These are phyloP conservation scores for Paecilomyces formosus DNA, from an alignment of 2,329 filamentous ascomycete genomes.

Conservation along the genomic window DNA sequence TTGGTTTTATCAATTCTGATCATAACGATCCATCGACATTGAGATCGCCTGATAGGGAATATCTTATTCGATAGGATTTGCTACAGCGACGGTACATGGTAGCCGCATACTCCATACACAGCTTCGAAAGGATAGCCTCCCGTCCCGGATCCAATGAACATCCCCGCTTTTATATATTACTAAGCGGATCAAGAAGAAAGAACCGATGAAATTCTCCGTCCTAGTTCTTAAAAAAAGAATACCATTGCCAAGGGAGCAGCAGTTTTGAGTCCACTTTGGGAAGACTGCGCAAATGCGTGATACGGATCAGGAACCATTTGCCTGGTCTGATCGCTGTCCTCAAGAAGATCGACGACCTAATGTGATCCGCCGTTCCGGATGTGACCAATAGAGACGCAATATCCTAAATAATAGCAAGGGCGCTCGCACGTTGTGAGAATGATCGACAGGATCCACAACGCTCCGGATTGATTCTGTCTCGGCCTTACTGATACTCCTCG, in stretches of 20 bases:
- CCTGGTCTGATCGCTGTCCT: not conserved
- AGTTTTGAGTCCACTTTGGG: not conserved
- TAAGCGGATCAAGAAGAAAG: not conserved
- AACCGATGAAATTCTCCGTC: not conserved
- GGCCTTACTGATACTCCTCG: not conserved
- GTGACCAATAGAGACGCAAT: not conserved
- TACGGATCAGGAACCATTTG: not conserved
- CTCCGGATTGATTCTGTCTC: not conserved
- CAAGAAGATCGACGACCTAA: not conserved
- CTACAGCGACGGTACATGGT: too few relatives aligned
- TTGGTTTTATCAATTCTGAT: too few relatives aligned
- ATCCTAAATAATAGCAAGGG: not conserved
- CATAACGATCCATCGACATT: too few relatives aligned
- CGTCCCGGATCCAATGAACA: too few relatives aligned
- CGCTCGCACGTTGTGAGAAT: not conserved
- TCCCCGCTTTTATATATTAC: not conserved
- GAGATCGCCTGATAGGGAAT: too few relatives aligned
- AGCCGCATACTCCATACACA: too few relatives aligned
- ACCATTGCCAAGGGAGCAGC: not conserved
- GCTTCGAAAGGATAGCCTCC: too few relatives aligned
- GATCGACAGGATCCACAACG: not conserved
- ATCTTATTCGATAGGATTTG: too few relatives aligned
- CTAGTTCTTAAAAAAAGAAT: not conserved
- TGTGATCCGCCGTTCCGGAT: not conserved
- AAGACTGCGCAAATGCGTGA: not conserved